Evolutionary conservation across 306 rosid species (phyloP).

Genomic region (Cercis canadensis): DNA sequence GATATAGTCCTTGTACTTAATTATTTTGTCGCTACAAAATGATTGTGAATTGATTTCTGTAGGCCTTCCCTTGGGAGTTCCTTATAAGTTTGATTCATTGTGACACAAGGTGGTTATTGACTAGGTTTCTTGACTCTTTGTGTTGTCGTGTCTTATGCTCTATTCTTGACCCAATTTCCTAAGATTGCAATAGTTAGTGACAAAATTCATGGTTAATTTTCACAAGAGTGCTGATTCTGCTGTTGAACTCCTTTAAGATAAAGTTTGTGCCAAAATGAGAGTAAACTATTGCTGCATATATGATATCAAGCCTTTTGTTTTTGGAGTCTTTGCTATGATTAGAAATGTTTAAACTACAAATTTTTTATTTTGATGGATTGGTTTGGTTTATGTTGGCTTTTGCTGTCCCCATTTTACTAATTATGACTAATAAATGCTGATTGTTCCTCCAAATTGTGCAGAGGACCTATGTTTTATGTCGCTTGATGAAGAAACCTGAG

Average conservation of each 20-base stretch:
- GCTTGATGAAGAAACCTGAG: conserved; percentile 47
- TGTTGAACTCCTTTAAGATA: conserved; percentile 1
- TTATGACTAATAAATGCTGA: conserved; percentile 11
- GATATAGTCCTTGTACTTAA: no score
- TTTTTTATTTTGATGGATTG: conserved; percentile 20
- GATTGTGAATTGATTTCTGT: neutral
- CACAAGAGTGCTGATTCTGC: neutral
- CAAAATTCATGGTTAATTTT: conserved; percentile 1
- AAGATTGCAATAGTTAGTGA: conserved; percentile 3
- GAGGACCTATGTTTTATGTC: conserved; percentile 59
- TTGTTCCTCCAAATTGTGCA: conserved; percentile 36
- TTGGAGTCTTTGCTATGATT: conserved; percentile 8
- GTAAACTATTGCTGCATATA: neutral
- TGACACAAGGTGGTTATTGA: conserved; percentile 22
- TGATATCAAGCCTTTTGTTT: neutral
- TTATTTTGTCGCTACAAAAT: neutral
- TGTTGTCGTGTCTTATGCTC: no score
- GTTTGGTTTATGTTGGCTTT: neutral
- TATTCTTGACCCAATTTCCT: neutral
- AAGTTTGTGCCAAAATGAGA: neutral
- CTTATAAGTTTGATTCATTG: neutral
- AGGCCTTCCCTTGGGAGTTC: neutral
- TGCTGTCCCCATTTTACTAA: conserved; percentile 6
- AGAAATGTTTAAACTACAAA: neutral
- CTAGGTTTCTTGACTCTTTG: neutral